A percentile compares a stretch with the other conserved stretches of the same genome.
phyloP scores from a whole-genome alignment of 257 asterid species.

The Datura wrightii region DNA sequence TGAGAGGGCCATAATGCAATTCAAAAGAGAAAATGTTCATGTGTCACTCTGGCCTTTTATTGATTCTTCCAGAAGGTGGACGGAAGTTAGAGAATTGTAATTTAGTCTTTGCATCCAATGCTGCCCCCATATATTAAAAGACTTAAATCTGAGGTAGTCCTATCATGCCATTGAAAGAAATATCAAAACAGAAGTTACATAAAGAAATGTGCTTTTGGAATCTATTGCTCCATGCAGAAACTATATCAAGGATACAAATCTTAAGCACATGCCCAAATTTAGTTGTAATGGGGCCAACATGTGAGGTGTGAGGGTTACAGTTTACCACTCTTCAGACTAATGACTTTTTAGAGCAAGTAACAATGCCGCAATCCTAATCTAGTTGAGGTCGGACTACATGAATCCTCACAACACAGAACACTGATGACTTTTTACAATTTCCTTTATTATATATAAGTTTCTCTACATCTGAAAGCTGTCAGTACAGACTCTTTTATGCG shows the following conservation, averaged over 20 bases:
- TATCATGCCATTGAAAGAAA: background rate
- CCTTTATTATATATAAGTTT: background rate
- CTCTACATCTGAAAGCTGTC: background rate
- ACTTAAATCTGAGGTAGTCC: background rate
- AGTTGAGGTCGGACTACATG: background rate
- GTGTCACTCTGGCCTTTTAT: background rate
- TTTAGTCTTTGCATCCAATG: background rate
- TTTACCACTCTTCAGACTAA: background rate
- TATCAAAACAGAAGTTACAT: background rate
- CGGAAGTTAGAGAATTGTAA: background rate
- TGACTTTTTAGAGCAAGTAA: background rate
- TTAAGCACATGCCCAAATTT: background rate
- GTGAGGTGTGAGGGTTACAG: background rate
- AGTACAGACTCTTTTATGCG: background rate
- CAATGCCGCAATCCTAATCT: background rate
- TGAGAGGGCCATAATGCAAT: background rate
- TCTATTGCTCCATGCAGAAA: background rate
- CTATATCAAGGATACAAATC: background rate
- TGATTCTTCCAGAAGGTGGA: background rate
- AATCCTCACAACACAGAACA: background rate
- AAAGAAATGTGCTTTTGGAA: constrained; percentile 10
- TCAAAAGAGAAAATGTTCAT: background rate
- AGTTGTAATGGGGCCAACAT: background rate
- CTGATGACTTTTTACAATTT: background rate
- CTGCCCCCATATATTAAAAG: background rate